Evolutionary conservation across 768 basidiomycete species (phyloP), one percentile per base, ranked within the genome.

Genomic region (Leccinum longicurvipes): DNA sequence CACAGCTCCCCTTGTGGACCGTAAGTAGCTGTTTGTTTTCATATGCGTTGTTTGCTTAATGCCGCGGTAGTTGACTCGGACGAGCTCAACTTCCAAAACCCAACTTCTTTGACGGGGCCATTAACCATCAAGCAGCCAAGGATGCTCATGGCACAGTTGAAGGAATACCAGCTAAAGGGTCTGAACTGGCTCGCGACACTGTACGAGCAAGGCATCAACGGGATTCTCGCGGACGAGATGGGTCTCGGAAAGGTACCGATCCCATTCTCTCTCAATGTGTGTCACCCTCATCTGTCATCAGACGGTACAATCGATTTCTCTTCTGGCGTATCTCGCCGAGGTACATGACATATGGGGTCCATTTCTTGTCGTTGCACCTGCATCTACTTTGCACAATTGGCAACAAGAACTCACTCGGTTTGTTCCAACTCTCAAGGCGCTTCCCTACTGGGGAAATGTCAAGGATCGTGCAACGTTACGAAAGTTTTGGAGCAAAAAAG

Each of bases 121-220:
- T 73, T 94, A 61, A 91, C 89, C 4, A 88, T 98, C 63, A 82
- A 83, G 19, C 97, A 99, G 67, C 97, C 97, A 7, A 85, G 85
- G 72, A 96, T 98, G 91, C 78, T 99, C 59, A 93, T 93, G 83
- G 93, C 94, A 8, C 91, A 93, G 62, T 76, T 99, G 52, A 99
- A 99, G 73, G 97, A 99, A 71, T 99, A 98, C 69, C 97, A 99
- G 70, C 73, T 99, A 54, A 98, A 98, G 67, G 97, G 97, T 59
- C 79, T 99, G 31, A 98, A 97, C 60, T 99, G 97, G 97, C 77
- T 99, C 24, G 97, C 88, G 17, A 97, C 95, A 15, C 77, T 99
- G 21, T 99, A 98, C 66, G 97, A 98, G 69, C 96, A 98, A 72
- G 97, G 97, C 45, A 98, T 98, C 80, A 99, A 99, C 67, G 97